Evolutionary conservation across 495 filamentous ascomycete genomes (phyloP).

Genomic region (Daldinia caldariorum): DNA sequence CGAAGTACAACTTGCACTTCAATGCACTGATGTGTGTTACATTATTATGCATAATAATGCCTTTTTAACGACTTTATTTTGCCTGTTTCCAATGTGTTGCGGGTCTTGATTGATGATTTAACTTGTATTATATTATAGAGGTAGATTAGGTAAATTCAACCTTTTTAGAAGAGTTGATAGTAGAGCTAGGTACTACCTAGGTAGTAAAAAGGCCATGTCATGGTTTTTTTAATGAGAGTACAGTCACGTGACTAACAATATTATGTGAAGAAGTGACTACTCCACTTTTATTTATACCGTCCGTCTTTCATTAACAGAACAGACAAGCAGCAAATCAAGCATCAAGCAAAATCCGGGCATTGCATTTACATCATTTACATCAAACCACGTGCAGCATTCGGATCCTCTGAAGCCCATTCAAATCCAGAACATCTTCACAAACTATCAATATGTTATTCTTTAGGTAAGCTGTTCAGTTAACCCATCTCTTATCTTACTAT

Average conservation of each 20-base stretch:
- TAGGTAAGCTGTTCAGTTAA: conserved; percentile 53
- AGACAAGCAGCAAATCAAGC: conserved; percentile 19
- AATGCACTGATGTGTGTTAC: conserved; percentile 7
- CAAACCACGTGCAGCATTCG: conserved; percentile 12
- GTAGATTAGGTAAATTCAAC: neutral
- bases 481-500: neutral
- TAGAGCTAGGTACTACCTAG: too few relatives aligned
- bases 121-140: neutral
- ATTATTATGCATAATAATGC: conserved; percentile 11
- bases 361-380: conserved; percentile 18
- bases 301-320: neutral
- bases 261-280: neutral
- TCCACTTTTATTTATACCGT: neutral
- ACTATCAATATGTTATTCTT: conserved; percentile 65
- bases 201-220: neutral
- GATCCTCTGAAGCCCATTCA: conserved; percentile 1
- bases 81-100: neutral
- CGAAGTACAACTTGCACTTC: conserved; percentile 40
- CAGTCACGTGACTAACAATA: neutral
- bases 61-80: neutral
- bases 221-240: neutral
- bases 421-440: neutral
- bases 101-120: conserved; percentile 2
- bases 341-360: too few relatives aligned
- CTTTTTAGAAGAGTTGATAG: neutral